Evolutionary conservation across 2,329 filamentous ascomycete genomes (phyloP).

Genomic region (Chaetoscypha palmicola): DNA sequence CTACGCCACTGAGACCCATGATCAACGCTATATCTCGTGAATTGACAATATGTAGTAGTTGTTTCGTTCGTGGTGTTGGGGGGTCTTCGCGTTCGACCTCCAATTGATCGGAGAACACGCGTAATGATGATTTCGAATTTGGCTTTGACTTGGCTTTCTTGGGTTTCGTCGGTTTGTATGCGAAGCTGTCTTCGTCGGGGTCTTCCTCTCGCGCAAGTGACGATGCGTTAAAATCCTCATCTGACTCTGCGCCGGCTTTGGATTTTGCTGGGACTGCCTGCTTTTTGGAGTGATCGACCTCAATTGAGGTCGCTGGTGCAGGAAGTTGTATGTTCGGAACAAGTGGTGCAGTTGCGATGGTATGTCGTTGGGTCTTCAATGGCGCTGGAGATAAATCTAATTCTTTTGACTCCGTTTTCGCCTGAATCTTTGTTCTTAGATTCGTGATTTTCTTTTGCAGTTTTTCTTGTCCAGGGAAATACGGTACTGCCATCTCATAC

Average conservation of each 20-base stretch:
- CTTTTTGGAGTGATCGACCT: constrained; percentile 10
- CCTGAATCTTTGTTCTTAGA: constrained; percentile 46
- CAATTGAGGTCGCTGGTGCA: constrained; percentile 18
- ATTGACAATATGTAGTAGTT: constrained; percentile 65
- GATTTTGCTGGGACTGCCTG: constrained; percentile 17
- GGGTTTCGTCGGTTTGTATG: constrained; percentile 22
- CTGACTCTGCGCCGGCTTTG: constrained; percentile 21
- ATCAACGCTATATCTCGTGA: constrained; percentile 61
- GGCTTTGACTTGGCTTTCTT: constrained; percentile 14
- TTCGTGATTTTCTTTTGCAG: constrained; percentile 62
- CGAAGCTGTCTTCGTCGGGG: constrained; percentile 30
- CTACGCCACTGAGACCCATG: constrained; percentile 61
- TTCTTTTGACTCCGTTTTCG: constrained; percentile 29
- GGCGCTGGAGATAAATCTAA: constrained; percentile 3
- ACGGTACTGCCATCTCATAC: constrained; percentile 78
- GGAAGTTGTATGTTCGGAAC: constrained; percentile 15
- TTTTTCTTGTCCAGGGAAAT: constrained; percentile 80
- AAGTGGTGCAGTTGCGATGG: constrained; percentile 20
- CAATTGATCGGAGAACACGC: constrained; percentile 32
- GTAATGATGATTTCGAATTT: constrained; percentile 28
- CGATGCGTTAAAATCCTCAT: constrained; percentile 32
- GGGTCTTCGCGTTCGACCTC: constrained; percentile 36
- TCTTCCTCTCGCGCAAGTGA: constrained; percentile 35
- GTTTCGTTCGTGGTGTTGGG: constrained; percentile 42
- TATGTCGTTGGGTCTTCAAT: constrained; percentile 14